Evolutionary conservation across 805 yeast species (phyloP), one percentile per base, ranked within the genome.

Genomic region (Myxozyma udenii): DNA sequence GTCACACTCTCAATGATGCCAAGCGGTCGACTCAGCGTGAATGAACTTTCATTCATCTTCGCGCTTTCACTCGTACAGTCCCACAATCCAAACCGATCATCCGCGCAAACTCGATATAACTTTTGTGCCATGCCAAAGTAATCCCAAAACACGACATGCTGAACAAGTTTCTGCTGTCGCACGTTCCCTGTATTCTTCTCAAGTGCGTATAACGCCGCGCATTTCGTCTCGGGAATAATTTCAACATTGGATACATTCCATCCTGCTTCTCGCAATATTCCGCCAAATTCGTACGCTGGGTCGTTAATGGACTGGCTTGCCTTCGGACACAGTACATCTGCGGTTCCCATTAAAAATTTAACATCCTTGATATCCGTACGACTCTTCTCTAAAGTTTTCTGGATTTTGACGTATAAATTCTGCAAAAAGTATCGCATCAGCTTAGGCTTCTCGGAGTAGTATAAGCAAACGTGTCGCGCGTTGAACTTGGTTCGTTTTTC

Each of bases 11-110:
- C n/a, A n/a, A n/a, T n/a, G n/a, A n/a, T n/a, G n/a, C n/a, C n/a
- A n/a, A n/a, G n/a, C n/a, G n/a, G n/a, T n/a, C n/a, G n/a, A n/a
- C n/a, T n/a, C n/a, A n/a, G n/a, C n/a, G n/a, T n/a, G n/a, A n/a
- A n/a, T n/a, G n/a, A n/a, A n/a, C n/a, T n/a, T n/a, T n/a, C n/a
- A n/a, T n/a, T n/a, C n/a, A n/a, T n/a, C n/a, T n/a, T n/a, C n/a
- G n/a, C n/a, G n/a, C n/a, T n/a, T n/a, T n/a, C n/a, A n/a, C n/a
- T n/a, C n/a, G n/a, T n/a, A 6, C 33, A 25, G 2, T 32, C 21
- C 38, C 44, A 49, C 7, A 53, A 26, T 14, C 57, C 57, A 44
- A 53, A 53, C 36, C 50, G 16, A 23, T 53, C 57, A 28, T 53
- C 57, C 3, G 57, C 45, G 41, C 55, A 51, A 22, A 50, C 40